These are phyloP conservation scores for Auricularia cornea DNA, from an alignment of 768 basidiomycete species.

Conservation along the genomic window DNA sequence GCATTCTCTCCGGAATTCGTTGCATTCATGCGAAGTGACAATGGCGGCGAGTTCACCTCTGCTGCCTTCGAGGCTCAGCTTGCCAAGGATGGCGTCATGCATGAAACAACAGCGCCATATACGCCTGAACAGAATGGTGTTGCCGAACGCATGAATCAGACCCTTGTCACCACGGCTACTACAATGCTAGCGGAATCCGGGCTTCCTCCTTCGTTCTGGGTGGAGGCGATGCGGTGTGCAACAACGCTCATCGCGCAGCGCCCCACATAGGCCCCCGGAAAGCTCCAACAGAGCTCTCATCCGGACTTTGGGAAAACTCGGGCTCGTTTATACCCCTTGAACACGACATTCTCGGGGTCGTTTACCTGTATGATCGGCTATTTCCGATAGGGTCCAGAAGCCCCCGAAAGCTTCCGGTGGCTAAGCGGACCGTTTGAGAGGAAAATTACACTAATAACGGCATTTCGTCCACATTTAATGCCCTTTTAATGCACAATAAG, in stretches of 20 bases:
- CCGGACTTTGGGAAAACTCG: no score
- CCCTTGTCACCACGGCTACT: constrained; percentile 5
- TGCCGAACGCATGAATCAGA: constrained; percentile 16
- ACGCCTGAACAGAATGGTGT: constrained; percentile 20
- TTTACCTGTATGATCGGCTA: no score
- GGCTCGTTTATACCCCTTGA: no score
- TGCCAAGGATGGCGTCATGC: not conserved
- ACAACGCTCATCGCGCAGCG: constrained; percentile 15
- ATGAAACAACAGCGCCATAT: not conserved
- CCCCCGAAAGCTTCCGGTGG: no score
- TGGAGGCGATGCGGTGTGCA: constrained; percentile 14
- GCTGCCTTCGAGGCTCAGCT: not conserved
- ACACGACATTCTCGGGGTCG: no score
- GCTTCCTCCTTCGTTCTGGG: constrained; percentile 12
- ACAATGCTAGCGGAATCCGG: constrained; percentile 10
- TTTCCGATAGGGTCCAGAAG: no score
- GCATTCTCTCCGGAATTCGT: not conserved
- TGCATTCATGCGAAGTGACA: constrained; percentile 14
- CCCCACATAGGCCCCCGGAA: constrained; percentile 10
- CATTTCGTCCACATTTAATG: no score
- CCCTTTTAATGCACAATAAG: no score
- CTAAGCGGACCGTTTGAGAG: no score
- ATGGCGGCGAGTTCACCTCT: not conserved
- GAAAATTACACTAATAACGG: no score
- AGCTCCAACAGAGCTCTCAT: no score